A percentile compares a stretch with the other conserved stretches of the same genome.
phyloP scores from a whole-genome alignment of 148 eudicot genomes.

The Spergularia bocconei region DNA sequence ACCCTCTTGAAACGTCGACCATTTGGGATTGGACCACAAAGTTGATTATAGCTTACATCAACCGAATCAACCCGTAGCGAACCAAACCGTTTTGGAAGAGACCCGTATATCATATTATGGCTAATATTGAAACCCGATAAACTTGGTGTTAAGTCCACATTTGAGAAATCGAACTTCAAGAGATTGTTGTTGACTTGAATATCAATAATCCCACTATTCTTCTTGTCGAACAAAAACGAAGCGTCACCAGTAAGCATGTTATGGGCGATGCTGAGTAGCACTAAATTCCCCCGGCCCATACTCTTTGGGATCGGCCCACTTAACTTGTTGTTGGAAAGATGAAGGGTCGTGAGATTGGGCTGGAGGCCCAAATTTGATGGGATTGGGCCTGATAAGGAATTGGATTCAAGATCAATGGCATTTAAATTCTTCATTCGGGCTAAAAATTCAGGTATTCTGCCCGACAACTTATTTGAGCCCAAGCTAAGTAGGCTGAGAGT shows the following conservation, averaged over 20 bases:
- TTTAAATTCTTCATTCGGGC: not conserved
- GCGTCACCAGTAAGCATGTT: constrained; percentile 43
- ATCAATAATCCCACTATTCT: not conserved
- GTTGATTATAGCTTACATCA: constrained; percentile 44
- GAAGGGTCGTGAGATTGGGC: constrained; percentile 3
- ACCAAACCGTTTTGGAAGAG: constrained; percentile 26
- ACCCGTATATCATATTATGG: constrained; percentile 46
- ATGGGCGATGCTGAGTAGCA: constrained; percentile 18
- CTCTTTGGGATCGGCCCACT: constrained; percentile 37
- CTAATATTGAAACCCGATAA: constrained; percentile 28
- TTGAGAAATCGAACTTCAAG: constrained; percentile 34
- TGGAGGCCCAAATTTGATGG: constrained; percentile 34
- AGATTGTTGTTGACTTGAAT: constrained; percentile 12
- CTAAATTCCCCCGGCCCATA: constrained; percentile 16
- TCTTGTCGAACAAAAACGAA: constrained; percentile 38
- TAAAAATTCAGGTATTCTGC: constrained; percentile 24
- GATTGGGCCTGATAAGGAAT: constrained; percentile 34
- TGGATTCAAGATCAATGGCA: constrained; percentile 10
- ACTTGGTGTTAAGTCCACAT: constrained; percentile 12
- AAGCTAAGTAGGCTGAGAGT: constrained; percentile 2
- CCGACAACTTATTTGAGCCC: constrained; percentile 20
- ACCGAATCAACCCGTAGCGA: constrained; percentile 19
- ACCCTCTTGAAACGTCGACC: constrained; percentile 23
- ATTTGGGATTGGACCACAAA: constrained; percentile 44
- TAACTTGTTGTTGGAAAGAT: constrained; percentile 33